A percentile compares a stretch with the other conserved stretches of the same genome.
These are phyloP conservation scores for Colletotrichum camelliae DNA, from an alignment of 2,329 filamentous ascomycete genomes.

Conservation along the genomic window DNA sequence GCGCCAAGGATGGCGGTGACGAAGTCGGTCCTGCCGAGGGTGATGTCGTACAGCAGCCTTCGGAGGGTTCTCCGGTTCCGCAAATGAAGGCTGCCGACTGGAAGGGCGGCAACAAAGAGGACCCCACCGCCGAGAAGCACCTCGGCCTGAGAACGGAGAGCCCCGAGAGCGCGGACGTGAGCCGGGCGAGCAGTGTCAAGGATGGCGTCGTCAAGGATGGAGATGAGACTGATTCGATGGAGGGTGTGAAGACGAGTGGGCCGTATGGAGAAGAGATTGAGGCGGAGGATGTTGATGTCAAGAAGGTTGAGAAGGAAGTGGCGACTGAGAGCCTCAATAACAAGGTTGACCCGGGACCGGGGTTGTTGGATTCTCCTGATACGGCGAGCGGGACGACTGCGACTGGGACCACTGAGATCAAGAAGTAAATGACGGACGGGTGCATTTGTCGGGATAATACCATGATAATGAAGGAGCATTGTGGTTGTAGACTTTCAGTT, in stretches of 20 bases:
- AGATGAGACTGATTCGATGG: constrained; percentile 28
- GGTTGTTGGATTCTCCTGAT: constrained; percentile 2
- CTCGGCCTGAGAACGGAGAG: constrained; percentile 72
- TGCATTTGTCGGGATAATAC: neutral
- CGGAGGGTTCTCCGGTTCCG: constrained; percentile 69
- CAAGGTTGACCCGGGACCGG: constrained; percentile 1
- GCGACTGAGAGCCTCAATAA: neutral
- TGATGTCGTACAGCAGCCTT: constrained; percentile 63
- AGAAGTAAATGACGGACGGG: neutral
- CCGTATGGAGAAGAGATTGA: constrained; percentile 35
- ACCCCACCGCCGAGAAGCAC: constrained; percentile 61
- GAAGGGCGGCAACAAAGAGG: constrained; percentile 62
- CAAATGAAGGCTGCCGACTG: constrained; percentile 77
- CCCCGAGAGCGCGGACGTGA: constrained; percentile 70
- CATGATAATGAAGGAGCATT: neutral
- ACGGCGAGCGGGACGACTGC: constrained; percentile 12
- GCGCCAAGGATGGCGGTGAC: constrained; percentile 25
- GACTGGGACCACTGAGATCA: constrained; percentile 1
- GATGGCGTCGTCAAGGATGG: constrained; percentile 33
- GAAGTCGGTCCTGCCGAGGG: constrained; percentile 25
- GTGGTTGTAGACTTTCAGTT: neutral
- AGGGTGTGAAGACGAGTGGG: constrained; percentile 40
- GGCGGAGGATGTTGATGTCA: constrained; percentile 9
- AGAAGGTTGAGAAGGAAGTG: neutral
- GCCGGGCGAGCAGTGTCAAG: constrained; percentile 73